These are phyloP conservation scores for Penicillium antarcticum DNA, from an alignment of 495 filamentous ascomycete genomes.

Conservation along the genomic window DNA sequence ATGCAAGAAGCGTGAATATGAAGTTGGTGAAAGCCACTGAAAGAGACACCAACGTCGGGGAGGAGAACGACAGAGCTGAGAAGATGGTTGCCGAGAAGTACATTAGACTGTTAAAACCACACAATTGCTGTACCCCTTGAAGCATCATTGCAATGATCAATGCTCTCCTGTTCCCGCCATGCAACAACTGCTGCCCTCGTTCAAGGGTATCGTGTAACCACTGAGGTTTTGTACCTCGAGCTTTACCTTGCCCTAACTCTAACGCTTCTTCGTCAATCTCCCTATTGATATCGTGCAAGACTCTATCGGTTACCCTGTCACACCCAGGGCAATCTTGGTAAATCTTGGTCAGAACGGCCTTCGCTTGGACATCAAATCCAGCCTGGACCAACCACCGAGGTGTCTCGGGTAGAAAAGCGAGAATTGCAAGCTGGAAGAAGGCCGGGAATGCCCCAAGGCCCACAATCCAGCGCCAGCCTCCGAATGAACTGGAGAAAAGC, in stretches of 20 bases:
- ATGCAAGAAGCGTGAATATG: conserved; percentile 70
- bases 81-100: conserved; percentile 95
- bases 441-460: conserved; percentile 81
- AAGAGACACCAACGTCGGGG: conserved; percentile 77
- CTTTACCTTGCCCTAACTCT: conserved; percentile 22
- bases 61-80: conserved; percentile 69
- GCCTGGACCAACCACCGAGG: conserved; percentile 81
- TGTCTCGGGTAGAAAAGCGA: conserved; percentile 75
- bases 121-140: conserved; percentile 85
- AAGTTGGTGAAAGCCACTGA: conserved; percentile 84
- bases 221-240: conserved; percentile 9
- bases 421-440: conserved; percentile 59
- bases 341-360: conserved; percentile 59
- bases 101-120: conserved; percentile 92
- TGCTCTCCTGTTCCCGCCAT: conserved; percentile 68
- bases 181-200: conserved; percentile 54
- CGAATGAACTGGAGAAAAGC: conserved; percentile 54
- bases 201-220: conserved; percentile 33
- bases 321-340: conserved; percentile 50
- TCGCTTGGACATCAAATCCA: conserved; percentile 56
- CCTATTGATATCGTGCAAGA: conserved; percentile 62
- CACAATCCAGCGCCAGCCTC: conserved; percentile 88
- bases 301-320: conserved; percentile 46
- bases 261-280: conserved; percentile 68
- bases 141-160: conserved; percentile 80